Percentiles rank a stretch among this genome's conserved stretches.
Conservation (phyloP, 495 filamentous ascomycete species). For the Cenococcum geophilum region DNA sequence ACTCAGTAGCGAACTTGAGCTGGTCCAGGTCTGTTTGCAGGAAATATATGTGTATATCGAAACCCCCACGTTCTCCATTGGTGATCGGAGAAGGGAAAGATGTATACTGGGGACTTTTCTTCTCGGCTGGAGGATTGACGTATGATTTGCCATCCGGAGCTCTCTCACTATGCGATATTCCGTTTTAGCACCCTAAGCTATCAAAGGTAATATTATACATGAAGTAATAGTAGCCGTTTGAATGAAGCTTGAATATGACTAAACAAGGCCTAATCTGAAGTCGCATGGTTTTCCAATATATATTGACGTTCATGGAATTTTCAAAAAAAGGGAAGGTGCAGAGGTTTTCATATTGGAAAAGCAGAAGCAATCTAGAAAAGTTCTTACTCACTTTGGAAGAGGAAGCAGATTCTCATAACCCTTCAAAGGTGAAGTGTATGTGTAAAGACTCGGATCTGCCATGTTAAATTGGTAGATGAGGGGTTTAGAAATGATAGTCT, state of each 20-base stretch:
- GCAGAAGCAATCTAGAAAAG: not conserved
- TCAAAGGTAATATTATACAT: not conserved
- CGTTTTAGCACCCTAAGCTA: not conserved
- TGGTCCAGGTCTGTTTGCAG: conserved; percentile 55
- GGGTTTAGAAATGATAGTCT: no score
- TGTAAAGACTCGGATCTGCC: conserved; percentile 32
- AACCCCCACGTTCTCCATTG: conserved; percentile 43
- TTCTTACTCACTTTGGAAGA: conserved; percentile 29
- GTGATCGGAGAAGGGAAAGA: conserved; percentile 35
- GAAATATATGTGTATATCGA: conserved; percentile 77
- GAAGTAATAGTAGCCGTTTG: not conserved
- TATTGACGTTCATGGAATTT: no score
- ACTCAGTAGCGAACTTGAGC: conserved; percentile 56
- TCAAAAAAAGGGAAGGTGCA: no score
- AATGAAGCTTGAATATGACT: no score
- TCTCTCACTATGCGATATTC: conserved; percentile 28
- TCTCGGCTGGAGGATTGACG: conserved; percentile 34
- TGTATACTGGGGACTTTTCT: conserved; percentile 32
- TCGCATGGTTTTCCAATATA: no score
- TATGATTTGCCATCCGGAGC: conserved; percentile 37
- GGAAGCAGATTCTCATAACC: conserved; percentile 26
- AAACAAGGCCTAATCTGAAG: no score
- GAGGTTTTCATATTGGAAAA: no score
- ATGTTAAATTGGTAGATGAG: conserved; percentile 12
- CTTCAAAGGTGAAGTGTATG: conserved; percentile 28